Conservation (phyloP, 768 basidiomycete genomes). For the Agaricus subrufescens region DNA sequence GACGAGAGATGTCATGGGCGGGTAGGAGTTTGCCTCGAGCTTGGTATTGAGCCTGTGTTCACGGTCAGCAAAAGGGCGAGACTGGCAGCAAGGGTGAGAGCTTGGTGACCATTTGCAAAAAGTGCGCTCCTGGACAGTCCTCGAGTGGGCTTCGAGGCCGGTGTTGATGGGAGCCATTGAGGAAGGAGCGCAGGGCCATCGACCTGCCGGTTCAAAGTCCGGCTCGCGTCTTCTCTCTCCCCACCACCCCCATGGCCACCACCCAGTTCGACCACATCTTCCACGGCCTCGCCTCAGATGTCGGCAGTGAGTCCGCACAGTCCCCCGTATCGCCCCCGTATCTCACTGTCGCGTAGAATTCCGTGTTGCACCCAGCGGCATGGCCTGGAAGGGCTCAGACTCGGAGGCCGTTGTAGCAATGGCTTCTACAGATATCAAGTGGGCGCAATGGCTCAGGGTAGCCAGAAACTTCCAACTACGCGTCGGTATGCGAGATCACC, state of each 20-base stretch:
- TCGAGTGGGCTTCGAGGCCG: conserved; percentile 52
- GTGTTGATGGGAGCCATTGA: conserved; percentile 33
- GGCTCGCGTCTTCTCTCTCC: conserved; percentile 32
- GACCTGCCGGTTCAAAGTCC: conserved; percentile 40
- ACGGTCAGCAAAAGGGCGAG: neutral
- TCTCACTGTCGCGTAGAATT: conserved; percentile 47
- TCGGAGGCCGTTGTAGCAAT: conserved; percentile 60
- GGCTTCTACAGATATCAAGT: conserved; percentile 72
- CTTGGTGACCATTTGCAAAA: conserved; percentile 82
- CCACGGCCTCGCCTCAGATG: conserved; percentile 63
- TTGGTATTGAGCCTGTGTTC: conserved; percentile 87
- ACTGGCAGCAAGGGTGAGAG: neutral
- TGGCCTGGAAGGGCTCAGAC: conserved; percentile 91
- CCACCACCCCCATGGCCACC: conserved; percentile 44
- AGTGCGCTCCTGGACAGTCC: conserved; percentile 70
- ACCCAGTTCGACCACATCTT: conserved; percentile 85
- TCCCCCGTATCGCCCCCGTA: neutral
- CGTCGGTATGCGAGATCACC: conserved; percentile 73
- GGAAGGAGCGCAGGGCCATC: conserved; percentile 10
- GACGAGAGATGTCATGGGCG: conserved; percentile 85
- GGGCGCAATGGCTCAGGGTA: conserved; percentile 88
- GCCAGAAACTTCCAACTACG: conserved; percentile 90
- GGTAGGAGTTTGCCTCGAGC: conserved; percentile 78
- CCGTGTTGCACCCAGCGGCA: conserved; percentile 83
- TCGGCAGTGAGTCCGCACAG: conserved; percentile 72